A percentile compares a stretch with the other conserved stretches of the same genome.
These are phyloP conservation scores for Neurospora sp. DNA, from an alignment of 495 filamentous ascomycete species.

Conservation along the genomic window DNA sequence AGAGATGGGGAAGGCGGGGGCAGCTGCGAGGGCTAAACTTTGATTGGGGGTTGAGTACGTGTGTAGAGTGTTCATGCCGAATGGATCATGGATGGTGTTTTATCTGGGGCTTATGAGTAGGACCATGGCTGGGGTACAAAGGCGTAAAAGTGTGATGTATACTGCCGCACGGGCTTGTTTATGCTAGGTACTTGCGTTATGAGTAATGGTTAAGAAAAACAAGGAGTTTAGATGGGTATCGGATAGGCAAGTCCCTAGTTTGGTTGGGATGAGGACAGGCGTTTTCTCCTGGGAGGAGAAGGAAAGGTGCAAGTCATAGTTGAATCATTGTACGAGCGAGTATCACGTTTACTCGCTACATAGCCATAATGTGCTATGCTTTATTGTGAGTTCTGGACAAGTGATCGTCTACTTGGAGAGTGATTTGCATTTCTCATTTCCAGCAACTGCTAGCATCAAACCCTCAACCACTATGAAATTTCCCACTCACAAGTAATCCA, in stretches of 20 bases:
- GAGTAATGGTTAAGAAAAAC: not conserved
- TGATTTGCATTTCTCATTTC: not conserved
- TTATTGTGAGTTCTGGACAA: not conserved
- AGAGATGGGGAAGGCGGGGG: not conserved
- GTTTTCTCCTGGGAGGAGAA: not conserved
- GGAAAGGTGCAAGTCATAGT: not conserved
- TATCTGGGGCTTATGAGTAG: not conserved
- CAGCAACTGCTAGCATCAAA: not conserved
- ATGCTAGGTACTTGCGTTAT: not conserved
- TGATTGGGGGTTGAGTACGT: not conserved
- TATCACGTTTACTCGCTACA: not conserved
- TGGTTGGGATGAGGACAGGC: not conserved
- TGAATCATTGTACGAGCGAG: not conserved
- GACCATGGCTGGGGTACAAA: not conserved
- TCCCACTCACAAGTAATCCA: not conserved
- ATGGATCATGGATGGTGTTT: not conserved
- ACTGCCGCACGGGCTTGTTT: not conserved
- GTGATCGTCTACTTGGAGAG: not conserved
- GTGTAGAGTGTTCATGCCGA: not conserved
- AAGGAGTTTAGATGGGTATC: not conserved
- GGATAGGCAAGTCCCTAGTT: not conserved
- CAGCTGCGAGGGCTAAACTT: conserved; percentile 5
- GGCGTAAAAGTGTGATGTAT: not conserved
- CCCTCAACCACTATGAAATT: not conserved
- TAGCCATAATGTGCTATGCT: not conserved